These are phyloP conservation scores for Apiosordaria backusii DNA, from an alignment of 495 filamentous ascomycete species.

Conservation along the genomic window DNA sequence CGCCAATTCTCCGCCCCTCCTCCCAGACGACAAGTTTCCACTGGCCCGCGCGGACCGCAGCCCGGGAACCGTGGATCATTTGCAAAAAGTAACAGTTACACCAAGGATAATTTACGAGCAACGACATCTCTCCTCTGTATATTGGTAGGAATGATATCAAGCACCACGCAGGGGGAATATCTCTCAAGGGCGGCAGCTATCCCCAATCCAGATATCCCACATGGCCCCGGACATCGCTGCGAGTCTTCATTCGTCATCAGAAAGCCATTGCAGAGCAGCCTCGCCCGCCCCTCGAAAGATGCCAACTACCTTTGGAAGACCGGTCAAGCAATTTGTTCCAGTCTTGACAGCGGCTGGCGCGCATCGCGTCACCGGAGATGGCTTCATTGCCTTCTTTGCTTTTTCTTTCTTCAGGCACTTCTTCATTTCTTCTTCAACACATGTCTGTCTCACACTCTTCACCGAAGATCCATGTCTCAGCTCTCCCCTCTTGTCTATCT, in stretches of 20 bases:
- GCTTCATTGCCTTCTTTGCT: background rate
- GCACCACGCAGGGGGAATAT: background rate
- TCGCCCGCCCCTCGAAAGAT: background rate
- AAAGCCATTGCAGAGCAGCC: background rate
- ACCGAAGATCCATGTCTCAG: background rate
- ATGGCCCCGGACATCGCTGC: background rate
- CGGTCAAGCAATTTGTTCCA: background rate
- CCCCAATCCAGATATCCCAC: background rate
- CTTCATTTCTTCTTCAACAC: background rate
- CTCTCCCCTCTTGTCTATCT: background rate
- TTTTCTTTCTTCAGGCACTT: background rate
- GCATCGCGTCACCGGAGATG: slow-evolving; percentile 12
- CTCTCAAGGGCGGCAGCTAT: background rate
- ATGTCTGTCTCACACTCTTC: slow-evolving; percentile 4
- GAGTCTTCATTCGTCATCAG: background rate
- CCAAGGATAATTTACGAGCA: background rate
- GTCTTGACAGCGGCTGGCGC: slow-evolving; percentile 11
- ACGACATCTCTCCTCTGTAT: background rate
- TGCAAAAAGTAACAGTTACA: background rate
- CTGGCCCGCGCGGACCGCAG: slow-evolving; percentile 4
- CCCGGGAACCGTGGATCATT: slow-evolving; percentile 3
- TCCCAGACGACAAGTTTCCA: background rate
- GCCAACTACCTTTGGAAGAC: background rate
- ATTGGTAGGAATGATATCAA: background rate
- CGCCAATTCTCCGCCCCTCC: background rate